Conservation (phyloP, 192 early-diverging fungal species). For the Mortierella hygrophila region DNA sequence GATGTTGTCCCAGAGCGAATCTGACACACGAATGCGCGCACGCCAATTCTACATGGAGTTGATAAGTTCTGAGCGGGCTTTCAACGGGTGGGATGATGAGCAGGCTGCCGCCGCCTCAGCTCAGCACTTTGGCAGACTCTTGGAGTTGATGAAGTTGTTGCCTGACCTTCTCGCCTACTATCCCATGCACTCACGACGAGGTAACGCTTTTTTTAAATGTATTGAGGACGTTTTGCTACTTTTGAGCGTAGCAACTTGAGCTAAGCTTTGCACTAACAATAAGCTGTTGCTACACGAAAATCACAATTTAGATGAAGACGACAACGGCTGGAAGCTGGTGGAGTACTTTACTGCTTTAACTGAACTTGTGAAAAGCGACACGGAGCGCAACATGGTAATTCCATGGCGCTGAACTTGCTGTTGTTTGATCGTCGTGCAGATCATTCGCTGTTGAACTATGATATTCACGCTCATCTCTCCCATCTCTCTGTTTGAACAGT, state of each 20-base stretch:
- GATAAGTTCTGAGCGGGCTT: slow-evolving; percentile 47
- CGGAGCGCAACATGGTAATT: slow-evolving; percentile 29
- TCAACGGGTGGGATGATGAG: slow-evolving; percentile 49
- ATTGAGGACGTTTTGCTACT: not conserved
- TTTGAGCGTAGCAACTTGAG: not conserved
- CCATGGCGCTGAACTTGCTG: not conserved
- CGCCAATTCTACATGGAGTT: slow-evolving; percentile 48
- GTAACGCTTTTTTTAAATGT: not conserved
- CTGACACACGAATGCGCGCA: slow-evolving; percentile 34
- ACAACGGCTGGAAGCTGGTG: slow-evolving; percentile 32
- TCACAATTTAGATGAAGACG: slow-evolving; percentile 32
- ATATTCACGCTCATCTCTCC: not conserved
- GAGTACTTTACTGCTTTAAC: slow-evolving; percentile 43
- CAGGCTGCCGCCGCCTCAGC: slow-evolving; percentile 14
- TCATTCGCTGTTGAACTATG: not conserved
- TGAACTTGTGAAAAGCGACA: slow-evolving; percentile 29
- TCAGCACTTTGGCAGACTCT: slow-evolving; percentile 24
- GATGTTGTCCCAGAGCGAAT: slow-evolving; percentile 26
- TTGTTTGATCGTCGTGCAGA: not conserved
- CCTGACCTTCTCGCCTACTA: slow-evolving; percentile 26
- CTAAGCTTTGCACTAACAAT: not conserved
- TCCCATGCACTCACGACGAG: slow-evolving; percentile 23
- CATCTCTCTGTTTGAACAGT: slow-evolving; percentile 5
- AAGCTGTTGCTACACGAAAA: not conserved
- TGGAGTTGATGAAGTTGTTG: slow-evolving; percentile 30